Evolutionary conservation across 345 rosid species (phyloP).

Genomic region (Eucalyptus curtisii): DNA sequence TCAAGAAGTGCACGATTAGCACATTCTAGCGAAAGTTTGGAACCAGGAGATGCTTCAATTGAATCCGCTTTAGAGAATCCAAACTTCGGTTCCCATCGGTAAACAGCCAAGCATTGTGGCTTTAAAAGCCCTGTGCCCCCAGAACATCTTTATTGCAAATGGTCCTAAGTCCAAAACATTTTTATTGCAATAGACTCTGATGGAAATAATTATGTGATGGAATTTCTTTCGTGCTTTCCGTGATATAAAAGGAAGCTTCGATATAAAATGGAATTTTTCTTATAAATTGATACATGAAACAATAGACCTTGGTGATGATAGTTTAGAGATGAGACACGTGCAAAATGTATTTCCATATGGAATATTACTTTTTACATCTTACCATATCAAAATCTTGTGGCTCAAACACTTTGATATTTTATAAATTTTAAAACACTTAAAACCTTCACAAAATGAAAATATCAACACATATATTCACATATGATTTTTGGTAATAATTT

Average conservation of each 20-base stretch:
- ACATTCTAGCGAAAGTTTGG: background rate
- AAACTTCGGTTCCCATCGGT: background rate
- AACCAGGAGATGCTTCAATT: background rate
- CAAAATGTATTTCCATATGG: rapidly evolving
- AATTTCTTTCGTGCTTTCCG: background rate
- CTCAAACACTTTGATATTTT: no score
- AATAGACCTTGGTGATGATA: background rate
- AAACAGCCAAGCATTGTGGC: background rate
- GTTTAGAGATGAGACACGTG: background rate
- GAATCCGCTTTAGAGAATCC: background rate
- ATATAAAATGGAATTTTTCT: background rate
- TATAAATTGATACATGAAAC: background rate
- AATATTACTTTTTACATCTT: background rate
- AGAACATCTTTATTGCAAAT: background rate
- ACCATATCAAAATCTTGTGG: background rate
- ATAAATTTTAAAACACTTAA: no score
- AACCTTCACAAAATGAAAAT: background rate
- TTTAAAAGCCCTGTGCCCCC: background rate
- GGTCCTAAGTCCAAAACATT: background rate
- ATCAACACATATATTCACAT: background rate
- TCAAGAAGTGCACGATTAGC: background rate
- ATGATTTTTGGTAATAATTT: no score
- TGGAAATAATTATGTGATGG: background rate
- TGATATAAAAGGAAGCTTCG: background rate
- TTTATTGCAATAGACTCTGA: background rate